Conservation (phyloP, 768 basidiomycete species). For the Flagelloscypha sp. region DNA sequence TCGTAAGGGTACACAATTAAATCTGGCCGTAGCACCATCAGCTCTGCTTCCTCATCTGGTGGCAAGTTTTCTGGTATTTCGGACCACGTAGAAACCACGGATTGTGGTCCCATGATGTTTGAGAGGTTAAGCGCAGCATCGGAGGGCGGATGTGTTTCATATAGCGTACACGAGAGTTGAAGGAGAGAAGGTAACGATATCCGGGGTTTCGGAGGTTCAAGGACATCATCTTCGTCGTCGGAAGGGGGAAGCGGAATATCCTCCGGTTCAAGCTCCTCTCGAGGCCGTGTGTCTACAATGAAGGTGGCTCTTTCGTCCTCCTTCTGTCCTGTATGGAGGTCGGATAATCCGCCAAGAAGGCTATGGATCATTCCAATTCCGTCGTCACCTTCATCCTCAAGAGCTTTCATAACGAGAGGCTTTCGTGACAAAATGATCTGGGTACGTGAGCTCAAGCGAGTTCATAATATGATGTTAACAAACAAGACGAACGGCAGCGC, state of each 20-base stretch:
- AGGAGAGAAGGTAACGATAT: constrained; percentile 45
- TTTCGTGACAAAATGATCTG: constrained; percentile 74
- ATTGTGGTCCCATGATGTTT: constrained; percentile 70
- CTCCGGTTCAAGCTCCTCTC: constrained; percentile 6
- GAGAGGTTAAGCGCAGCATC: constrained; percentile 45
- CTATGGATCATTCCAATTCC: constrained; percentile 84
- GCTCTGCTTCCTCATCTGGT: constrained; percentile 49
- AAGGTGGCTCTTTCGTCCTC: constrained; percentile 2
- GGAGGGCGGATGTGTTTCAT: constrained; percentile 48
- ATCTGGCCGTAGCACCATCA: constrained; percentile 46
- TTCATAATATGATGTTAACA: neutral
- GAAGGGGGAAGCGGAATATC: constrained; percentile 1
- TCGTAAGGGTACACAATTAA: constrained; percentile 49
- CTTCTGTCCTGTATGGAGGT: neutral
- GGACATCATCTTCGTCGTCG: neutral
- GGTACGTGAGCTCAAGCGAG: neutral
- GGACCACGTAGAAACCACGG: constrained; percentile 70
- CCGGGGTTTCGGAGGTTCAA: constrained; percentile 18
- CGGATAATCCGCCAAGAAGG: constrained; percentile 50
- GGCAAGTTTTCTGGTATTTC: constrained; percentile 36
- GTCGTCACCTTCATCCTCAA: constrained; percentile 67
- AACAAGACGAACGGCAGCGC: constrained; percentile 58
- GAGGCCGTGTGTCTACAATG: neutral
- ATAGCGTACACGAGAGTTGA: constrained; percentile 49
- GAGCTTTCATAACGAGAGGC: constrained; percentile 53